phyloP scores from a whole-genome alignment of 768 basidiomycete genomes.

The Leccinum broughii region DNA sequence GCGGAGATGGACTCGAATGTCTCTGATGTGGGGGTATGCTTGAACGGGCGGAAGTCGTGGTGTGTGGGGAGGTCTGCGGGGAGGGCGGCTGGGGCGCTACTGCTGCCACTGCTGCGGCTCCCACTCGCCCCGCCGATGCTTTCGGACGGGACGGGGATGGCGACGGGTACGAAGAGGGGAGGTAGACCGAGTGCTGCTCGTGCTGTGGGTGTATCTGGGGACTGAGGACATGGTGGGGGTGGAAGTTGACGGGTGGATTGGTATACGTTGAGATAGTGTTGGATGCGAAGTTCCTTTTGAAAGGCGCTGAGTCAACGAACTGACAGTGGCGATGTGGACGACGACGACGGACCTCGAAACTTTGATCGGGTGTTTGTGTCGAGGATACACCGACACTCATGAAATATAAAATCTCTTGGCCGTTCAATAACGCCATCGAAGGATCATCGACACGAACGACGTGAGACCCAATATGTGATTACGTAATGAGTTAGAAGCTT shows the following conservation, averaged over 20 bases:
- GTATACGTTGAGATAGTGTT: conserved; percentile 56
- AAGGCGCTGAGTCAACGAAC: background rate
- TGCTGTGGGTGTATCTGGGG: conserved; percentile 44
- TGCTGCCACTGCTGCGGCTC: background rate
- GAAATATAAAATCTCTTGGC: conserved; percentile 23
- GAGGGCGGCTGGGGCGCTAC: conserved; percentile 8
- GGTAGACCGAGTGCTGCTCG: conserved; percentile 49
- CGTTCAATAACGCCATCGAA: conserved; percentile 15
- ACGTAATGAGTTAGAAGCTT: background rate
- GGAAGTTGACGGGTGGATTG: conserved; percentile 41
- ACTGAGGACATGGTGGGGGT: conserved; percentile 49
- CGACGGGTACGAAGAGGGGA: conserved; percentile 50
- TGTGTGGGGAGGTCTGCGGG: conserved; percentile 18
- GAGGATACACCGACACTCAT: conserved; percentile 30
- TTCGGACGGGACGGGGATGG: conserved; percentile 19
- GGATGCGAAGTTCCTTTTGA: conserved; percentile 52
- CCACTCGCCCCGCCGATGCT: background rate
- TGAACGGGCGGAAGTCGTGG: conserved; percentile 32
- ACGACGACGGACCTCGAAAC: conserved; percentile 29
- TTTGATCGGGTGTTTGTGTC: conserved; percentile 15
- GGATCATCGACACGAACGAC: background rate
- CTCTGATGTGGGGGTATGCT: conserved; percentile 18
- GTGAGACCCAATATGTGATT: background rate
- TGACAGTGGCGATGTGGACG: too few relatives aligned
- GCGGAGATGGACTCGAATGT: conserved; percentile 41